phyloP scores from a whole-genome alignment of 371 early-diverging fungal genomes.

The Chytridiales sp. region DNA sequence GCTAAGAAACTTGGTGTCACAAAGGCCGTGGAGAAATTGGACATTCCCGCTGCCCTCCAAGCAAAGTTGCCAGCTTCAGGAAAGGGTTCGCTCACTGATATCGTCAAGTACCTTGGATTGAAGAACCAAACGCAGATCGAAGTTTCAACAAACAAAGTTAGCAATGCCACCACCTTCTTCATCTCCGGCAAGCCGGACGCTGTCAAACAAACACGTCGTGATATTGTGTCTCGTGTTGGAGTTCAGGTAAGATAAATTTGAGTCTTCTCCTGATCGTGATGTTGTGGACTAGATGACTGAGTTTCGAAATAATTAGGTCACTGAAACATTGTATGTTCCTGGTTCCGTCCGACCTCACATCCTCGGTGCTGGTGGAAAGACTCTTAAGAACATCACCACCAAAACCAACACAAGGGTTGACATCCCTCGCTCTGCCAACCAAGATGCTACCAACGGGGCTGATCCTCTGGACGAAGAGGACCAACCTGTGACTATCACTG shows the following conservation, averaged over 20 bases:
- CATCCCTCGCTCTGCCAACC: slow-evolving; percentile 54
- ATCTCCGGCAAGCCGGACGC: slow-evolving; percentile 78
- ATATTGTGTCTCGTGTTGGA: slow-evolving; percentile 70
- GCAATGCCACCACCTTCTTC: slow-evolving; percentile 78
- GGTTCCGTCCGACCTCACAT: slow-evolving; percentile 76
- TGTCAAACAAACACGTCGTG: slow-evolving; percentile 78
- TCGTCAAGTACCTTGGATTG: slow-evolving; percentile 69
- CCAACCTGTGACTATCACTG: slow-evolving; percentile 71
- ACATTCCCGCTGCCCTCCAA: slow-evolving; percentile 30
- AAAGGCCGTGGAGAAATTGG: slow-evolving; percentile 36
- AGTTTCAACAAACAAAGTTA: slow-evolving; percentile 73
- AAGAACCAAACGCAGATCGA: slow-evolving; percentile 81
- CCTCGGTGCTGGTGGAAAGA: slow-evolving; percentile 81
- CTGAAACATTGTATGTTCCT: slow-evolving; percentile 67
- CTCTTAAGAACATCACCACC: slow-evolving; percentile 68
- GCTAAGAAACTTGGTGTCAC: slow-evolving; percentile 6
- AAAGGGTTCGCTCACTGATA: slow-evolving; percentile 62
- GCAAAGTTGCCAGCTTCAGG: slow-evolving; percentile 35
- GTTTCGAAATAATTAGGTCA: slow-evolving; percentile 30
- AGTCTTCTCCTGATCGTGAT: neutral
- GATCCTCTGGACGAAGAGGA: slow-evolving; percentile 49
- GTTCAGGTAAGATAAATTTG: slow-evolving; percentile 57
- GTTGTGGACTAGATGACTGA: slow-evolving; percentile 12
- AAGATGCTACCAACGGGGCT: slow-evolving; percentile 47
- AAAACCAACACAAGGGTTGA: slow-evolving; percentile 78